Percentiles rank a stretch among this genome's conserved stretches.
Evolutionary conservation across 768 basidiomycete genomes (phyloP).

Genomic region (Russula sp.): DNA sequence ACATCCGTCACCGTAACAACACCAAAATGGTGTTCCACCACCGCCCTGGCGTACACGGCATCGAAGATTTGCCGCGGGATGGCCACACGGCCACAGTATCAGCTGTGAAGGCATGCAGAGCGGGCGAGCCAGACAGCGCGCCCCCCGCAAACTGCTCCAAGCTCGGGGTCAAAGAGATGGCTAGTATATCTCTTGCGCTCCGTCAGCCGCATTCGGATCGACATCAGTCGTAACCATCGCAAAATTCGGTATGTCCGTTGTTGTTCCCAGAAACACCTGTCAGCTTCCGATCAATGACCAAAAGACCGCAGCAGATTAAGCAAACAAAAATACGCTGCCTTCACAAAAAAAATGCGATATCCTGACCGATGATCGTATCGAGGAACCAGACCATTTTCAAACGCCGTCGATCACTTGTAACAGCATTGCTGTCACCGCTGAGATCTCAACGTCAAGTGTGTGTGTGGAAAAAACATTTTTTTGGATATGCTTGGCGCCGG

Average conservation of each 20-base stretch:
- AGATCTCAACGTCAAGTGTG: no score
- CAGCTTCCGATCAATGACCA: background rate
- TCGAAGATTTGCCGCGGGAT: background rate
- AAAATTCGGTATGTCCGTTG: slow-evolving; percentile 1
- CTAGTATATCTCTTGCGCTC: background rate
- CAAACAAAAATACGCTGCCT: background rate
- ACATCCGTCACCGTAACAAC: no score
- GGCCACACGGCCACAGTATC: background rate
- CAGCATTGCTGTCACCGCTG: no score
- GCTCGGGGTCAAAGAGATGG: background rate
- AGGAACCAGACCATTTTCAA: no score
- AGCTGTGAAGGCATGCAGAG: background rate
- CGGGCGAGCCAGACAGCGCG: background rate
- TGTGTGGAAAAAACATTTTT: background rate
- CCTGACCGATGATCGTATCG: background rate
- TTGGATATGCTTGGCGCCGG: background rate
- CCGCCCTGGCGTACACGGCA: background rate
- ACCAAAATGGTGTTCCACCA: background rate
- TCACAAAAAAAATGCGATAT: background rate
- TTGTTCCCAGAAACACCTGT: background rate
- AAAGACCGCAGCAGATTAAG: background rate
- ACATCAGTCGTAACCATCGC: background rate
- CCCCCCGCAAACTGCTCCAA: fast-evolving
- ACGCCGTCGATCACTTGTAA: no score
- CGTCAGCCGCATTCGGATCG: background rate